A percentile compares a stretch with the other conserved stretches of the same genome.
Conservation (phyloP, 768 basidiomycete genomes). For the Pholiota microspora region DNA sequence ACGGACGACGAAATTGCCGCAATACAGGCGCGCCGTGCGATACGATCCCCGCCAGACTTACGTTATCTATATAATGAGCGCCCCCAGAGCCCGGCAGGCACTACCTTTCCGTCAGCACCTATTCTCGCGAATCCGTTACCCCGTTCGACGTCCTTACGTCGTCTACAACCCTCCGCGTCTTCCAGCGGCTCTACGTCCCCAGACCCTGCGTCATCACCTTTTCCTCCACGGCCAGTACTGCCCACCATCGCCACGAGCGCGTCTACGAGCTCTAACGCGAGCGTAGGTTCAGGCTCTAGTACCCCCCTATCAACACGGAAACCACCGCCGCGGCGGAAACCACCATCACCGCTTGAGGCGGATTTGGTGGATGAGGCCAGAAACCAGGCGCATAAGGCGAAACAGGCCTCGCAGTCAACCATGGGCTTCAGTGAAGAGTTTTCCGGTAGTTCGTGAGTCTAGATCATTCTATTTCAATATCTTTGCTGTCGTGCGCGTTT, state of each 20-base stretch:
- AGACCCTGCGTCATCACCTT: slow-evolving; percentile 3
- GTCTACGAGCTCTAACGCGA: neutral
- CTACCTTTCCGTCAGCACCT: slow-evolving; percentile 1
- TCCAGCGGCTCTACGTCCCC: neutral
- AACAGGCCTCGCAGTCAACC: slow-evolving; percentile 17
- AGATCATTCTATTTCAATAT: neutral
- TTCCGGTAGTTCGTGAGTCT: slow-evolving; percentile 16
- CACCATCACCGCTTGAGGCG: slow-evolving; percentile 14
- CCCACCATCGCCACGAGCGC: slow-evolving; percentile 2
- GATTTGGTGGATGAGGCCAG: neutral
- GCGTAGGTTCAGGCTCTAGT: neutral
- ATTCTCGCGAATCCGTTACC: slow-evolving; percentile 15
- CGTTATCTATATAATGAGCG: slow-evolving; percentile 34
- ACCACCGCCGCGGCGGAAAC: slow-evolving; percentile 20
- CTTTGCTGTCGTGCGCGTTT: neutral
- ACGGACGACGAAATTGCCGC: slow-evolving; percentile 66
- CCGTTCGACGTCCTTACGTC: slow-evolving; percentile 18
- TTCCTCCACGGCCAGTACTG: neutral
- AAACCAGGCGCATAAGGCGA: slow-evolving; percentile 10
- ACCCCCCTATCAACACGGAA: slow-evolving; percentile 10
- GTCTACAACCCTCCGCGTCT: slow-evolving; percentile 1
- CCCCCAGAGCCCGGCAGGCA: slow-evolving; percentile 29
- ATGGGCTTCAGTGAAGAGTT: slow-evolving; percentile 8
- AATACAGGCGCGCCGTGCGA: slow-evolving; percentile 45
- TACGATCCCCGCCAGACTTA: slow-evolving; percentile 31